phyloP scores from a whole-genome alignment of 345 rosid species.

The Lumnitzera racemosa region DNA sequence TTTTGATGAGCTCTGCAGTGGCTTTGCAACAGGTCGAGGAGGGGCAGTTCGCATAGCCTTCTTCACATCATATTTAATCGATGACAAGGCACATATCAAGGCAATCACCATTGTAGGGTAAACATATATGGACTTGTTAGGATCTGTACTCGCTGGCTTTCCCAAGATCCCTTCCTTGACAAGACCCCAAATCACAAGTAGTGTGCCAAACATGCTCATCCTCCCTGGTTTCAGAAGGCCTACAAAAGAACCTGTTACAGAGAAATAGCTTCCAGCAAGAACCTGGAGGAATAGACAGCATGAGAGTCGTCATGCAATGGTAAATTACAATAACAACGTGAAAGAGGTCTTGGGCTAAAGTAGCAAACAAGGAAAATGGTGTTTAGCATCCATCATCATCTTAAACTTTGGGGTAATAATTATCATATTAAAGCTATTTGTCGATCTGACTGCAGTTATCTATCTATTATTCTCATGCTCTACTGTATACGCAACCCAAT shows the following conservation, averaged over 20 bases:
- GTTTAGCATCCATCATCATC: no score
- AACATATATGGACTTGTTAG: slow-evolving; percentile 53
- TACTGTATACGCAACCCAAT: background rate
- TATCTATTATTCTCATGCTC: no score
- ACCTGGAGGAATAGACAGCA: slow-evolving; percentile 41
- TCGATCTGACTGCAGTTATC: no score
- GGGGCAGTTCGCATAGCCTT: slow-evolving; percentile 58
- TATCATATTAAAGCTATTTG: no score
- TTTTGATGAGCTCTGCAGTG: slow-evolving; percentile 68
- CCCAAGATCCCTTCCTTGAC: slow-evolving; percentile 85
- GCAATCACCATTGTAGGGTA: slow-evolving; percentile 82
- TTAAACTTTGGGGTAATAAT: no score
- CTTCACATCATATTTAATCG: slow-evolving; percentile 76
- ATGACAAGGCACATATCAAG: slow-evolving; percentile 67
- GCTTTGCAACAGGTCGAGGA: slow-evolving; percentile 62
- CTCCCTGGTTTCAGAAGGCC: slow-evolving; percentile 83
- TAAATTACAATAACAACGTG: no score
- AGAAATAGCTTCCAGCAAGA: slow-evolving; percentile 89
- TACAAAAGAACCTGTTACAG: slow-evolving; percentile 81
- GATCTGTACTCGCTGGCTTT: slow-evolving; percentile 69
- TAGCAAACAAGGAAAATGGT: no score
- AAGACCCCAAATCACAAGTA: slow-evolving; percentile 79
- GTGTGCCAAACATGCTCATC: slow-evolving; percentile 94
- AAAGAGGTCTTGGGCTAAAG: no score
- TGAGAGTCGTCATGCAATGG: background rate